These are phyloP conservation scores for Xerocomus minutiporus DNA, from an alignment of 1,284 basidiomycete species.

Conservation along the genomic window DNA sequence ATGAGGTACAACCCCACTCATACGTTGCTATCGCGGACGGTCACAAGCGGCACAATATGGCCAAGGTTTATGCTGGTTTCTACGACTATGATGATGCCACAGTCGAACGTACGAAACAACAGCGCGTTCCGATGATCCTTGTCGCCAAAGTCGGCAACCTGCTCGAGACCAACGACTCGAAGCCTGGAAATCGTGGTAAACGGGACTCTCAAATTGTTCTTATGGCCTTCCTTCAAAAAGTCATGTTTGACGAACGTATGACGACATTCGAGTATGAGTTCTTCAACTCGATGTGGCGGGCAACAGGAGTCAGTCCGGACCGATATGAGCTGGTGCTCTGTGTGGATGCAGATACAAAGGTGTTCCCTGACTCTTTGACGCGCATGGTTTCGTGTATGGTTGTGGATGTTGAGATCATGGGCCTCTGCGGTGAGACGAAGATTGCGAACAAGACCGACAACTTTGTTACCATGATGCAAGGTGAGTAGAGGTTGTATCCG, in stretches of 20 bases:
- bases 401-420: slow-evolving; percentile 96
- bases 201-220: slow-evolving; percentile 97
- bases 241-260: slow-evolving; percentile 99
- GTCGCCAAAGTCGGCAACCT: slow-evolving; percentile 95
- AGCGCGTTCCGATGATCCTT: slow-evolving; percentile 91
- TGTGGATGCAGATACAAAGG: slow-evolving; percentile 98
- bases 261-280: slow-evolving; percentile 99
- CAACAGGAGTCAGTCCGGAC: slow-evolving; percentile 94
- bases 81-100: slow-evolving; percentile 95
- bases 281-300: slow-evolving; percentile 95
- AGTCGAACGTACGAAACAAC: slow-evolving; percentile 91
- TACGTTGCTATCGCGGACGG: slow-evolving; percentile 99
- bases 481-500: slow-evolving; percentile 36
- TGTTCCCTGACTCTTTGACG: slow-evolving; percentile 91
- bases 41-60: slow-evolving; percentile 99
- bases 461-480: slow-evolving; percentile 99
- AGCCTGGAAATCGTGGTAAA: slow-evolving; percentile 98
- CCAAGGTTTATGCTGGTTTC: slow-evolving; percentile 96
- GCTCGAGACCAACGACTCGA: slow-evolving; percentile 80
- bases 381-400: slow-evolving; percentile 95
- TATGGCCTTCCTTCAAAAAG: slow-evolving; percentile 97
- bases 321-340: slow-evolving; percentile 94
- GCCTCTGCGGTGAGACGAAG: slow-evolving; percentile 97
- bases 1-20: slow-evolving; percentile 91
- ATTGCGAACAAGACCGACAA: slow-evolving; percentile 98